phyloP scores from a whole-genome alignment of 1,284 basidiomycete genomes.

The Puccinia horiana region DNA sequence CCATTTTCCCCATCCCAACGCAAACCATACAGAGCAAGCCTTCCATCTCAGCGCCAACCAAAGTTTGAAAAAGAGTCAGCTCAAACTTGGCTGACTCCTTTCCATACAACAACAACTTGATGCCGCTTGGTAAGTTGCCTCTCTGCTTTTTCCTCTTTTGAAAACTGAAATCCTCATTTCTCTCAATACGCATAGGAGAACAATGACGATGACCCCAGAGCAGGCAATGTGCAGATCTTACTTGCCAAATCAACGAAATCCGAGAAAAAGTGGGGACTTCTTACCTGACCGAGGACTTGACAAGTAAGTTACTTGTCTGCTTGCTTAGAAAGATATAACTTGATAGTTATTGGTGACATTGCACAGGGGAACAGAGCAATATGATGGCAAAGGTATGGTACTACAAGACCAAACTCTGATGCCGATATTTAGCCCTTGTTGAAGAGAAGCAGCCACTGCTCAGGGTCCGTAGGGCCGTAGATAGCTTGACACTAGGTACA shows the following conservation, averaged over 20 bases:
- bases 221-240: background rate
- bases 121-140: background rate
- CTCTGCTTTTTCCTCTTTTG: no score
- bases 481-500: background rate
- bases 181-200: background rate
- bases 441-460: background rate
- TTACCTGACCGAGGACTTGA: background rate
- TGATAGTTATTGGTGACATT: no score
- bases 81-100: no score
- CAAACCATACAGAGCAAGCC: background rate
- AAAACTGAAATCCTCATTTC: background rate
- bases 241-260: background rate
- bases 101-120: background rate
- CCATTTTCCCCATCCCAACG: no score
- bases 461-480: background rate
- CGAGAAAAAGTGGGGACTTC: no score
- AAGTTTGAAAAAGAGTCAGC: no score
- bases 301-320: background rate
- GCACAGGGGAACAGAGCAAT: background rate
- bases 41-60: background rate
- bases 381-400: conserved; percentile 12
- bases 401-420: background rate
- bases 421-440: background rate
- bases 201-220: background rate
- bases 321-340: background rate